Evolutionary conservation across 2,329 filamentous ascomycete species (phyloP).

Genomic region (Periconia sp.): DNA sequence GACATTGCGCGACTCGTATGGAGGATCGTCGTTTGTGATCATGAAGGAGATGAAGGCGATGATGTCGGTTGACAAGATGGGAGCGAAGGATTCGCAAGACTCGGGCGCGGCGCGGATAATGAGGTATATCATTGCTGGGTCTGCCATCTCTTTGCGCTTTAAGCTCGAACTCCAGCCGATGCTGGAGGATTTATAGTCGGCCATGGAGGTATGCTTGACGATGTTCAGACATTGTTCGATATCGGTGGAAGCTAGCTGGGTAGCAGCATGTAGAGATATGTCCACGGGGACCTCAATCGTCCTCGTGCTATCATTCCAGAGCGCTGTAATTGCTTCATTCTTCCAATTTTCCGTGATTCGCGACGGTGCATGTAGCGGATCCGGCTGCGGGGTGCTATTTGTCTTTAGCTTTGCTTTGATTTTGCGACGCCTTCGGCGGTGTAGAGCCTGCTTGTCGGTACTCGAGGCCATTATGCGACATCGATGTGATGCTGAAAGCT

Average conservation of each 20-base stretch:
- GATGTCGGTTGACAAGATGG: slow-evolving; percentile 11
- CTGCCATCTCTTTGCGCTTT: slow-evolving; percentile 73
- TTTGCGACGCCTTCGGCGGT: not conserved
- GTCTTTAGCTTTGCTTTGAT: not conserved
- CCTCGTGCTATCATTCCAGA: too few species aligned
- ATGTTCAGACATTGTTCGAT: slow-evolving; percentile 60
- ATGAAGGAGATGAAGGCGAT: slow-evolving; percentile 66
- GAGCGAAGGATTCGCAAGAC: slow-evolving; percentile 2
- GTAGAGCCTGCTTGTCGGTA: too few species aligned
- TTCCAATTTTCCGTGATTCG: slow-evolving; percentile 3
- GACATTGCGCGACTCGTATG: slow-evolving; percentile 57
- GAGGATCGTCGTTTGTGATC: slow-evolving; percentile 68
- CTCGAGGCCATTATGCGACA: too few species aligned
- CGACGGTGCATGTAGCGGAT: slow-evolving; percentile 1
- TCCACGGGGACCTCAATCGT: too few species aligned
- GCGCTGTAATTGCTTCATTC: slow-evolving; percentile 3
- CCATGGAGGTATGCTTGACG: slow-evolving; percentile 67
- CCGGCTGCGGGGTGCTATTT: not conserved
- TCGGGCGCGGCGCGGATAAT: slow-evolving; percentile 47
- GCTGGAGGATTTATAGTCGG: slow-evolving; percentile 68
- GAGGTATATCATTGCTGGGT: slow-evolving; percentile 71
- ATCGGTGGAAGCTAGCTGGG: slow-evolving; percentile 46
- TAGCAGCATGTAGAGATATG: too few species aligned
- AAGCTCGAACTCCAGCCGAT: slow-evolving; percentile 66
- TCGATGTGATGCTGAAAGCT: too few species aligned